phyloP scores from a whole-genome alignment of 2,329 filamentous ascomycete genomes.

The Podosphaera xanthii region DNA sequence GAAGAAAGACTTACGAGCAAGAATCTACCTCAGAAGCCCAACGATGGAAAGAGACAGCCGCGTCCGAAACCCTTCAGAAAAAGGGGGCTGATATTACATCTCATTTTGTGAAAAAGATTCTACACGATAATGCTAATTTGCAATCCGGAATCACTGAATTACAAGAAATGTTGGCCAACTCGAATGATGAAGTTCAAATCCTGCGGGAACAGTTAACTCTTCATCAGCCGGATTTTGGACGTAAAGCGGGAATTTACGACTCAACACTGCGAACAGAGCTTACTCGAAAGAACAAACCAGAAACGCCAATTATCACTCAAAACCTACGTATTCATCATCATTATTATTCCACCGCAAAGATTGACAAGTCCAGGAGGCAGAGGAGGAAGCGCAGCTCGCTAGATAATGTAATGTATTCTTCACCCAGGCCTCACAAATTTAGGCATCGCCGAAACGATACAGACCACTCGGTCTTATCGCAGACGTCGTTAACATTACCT shows the following conservation, averaged over 20 bases:
- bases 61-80: constrained; percentile 27
- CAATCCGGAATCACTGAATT: constrained; percentile 83
- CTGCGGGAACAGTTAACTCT: constrained; percentile 60
- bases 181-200: constrained; percentile 80
- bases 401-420: constrained; percentile 37
- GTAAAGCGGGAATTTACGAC: constrained; percentile 16
- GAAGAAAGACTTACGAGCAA: constrained; percentile 58
- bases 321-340: constrained; percentile 89
- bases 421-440: constrained; percentile 15
- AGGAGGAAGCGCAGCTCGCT: constrained; percentile 52
- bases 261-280: constrained; percentile 52
- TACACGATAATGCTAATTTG: constrained; percentile 85
- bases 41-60: constrained; percentile 60
- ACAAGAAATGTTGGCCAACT: constrained; percentile 70
- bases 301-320: constrained; percentile 28
- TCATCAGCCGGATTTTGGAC: constrained; percentile 38
- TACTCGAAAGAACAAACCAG: constrained; percentile 22
- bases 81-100: constrained; percentile 54
- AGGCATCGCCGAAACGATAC: constrained; percentile 19
- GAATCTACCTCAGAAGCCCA: constrained; percentile 62
- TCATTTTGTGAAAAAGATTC: constrained; percentile 83
- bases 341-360: constrained; percentile 58
- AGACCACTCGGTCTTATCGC: constrained; percentile 20
- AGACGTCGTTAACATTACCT: constrained; percentile 28
- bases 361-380: constrained; percentile 35